phyloP scores from a whole-genome alignment of 2,329 filamentous ascomycete species.

The Colletotrichum sidae region DNA sequence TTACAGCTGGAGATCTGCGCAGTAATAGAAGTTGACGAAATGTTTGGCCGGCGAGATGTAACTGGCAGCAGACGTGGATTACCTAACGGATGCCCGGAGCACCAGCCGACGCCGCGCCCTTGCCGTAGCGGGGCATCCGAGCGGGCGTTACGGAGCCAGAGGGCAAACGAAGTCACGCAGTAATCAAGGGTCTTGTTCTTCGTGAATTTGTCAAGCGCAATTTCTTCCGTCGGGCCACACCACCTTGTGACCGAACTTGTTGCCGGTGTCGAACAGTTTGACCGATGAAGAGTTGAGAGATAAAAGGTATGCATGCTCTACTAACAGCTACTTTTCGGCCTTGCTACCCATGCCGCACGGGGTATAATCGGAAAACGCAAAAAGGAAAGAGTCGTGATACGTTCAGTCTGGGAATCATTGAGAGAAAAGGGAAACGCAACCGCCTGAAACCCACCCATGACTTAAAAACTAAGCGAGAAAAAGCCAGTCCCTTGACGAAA shows the following conservation, averaged over 20 bases:
- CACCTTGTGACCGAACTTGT: no score
- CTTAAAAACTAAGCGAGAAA: background rate
- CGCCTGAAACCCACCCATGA: conserved; percentile 18
- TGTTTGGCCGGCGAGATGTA: no score
- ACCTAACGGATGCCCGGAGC: conserved; percentile 16
- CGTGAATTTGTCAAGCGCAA: background rate
- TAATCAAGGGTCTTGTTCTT: background rate
- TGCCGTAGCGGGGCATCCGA: background rate
- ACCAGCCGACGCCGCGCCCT: no score
- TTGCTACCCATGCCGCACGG: conserved; percentile 32
- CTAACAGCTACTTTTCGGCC: conserved; percentile 17
- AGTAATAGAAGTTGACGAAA: no score
- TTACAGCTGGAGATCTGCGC: no score
- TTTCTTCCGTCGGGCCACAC: no score
- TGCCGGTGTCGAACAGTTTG: background rate
- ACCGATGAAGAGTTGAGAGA: background rate
- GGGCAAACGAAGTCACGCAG: no score
- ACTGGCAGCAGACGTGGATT: background rate
- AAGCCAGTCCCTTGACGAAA: background rate
- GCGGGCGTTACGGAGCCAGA: background rate
- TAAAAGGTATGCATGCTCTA: background rate
- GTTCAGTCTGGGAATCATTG: conserved; percentile 32
- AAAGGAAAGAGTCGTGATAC: conserved; percentile 22
- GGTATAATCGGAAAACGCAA: conserved; percentile 11
- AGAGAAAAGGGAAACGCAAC: conserved; percentile 6